These are phyloP conservation scores for Chernovozyma aurita DNA, from an alignment of 1,139 yeast species.

Conservation along the genomic window DNA sequence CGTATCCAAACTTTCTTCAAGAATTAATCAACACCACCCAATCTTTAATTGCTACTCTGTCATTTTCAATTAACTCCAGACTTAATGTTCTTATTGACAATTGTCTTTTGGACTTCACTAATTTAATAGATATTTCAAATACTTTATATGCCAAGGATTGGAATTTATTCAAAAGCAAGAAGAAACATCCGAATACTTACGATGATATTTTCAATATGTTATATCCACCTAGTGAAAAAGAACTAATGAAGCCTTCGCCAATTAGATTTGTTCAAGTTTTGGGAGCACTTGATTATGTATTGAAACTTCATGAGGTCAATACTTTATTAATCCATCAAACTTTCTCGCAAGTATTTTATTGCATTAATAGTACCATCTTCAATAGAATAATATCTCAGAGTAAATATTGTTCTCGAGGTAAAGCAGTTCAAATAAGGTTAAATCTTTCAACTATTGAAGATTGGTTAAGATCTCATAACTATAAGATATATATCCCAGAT, in stretches of 20 bases:
- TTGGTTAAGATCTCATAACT: conserved; percentile 83
- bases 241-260: conserved; percentile 79
- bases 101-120: conserved; percentile 60
- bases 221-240: conserved; percentile 65
- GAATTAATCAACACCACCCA: conserved; percentile 56
- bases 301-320: conserved; percentile 78
- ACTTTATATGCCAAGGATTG: conserved; percentile 67
- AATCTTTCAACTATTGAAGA: conserved; percentile 86
- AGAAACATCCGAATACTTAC: conserved; percentile 45
- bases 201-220: conserved; percentile 67
- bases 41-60: conserved; percentile 57
- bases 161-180: conserved; percentile 62
- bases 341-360: conserved; percentile 72
- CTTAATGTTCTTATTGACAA: conserved; percentile 54
- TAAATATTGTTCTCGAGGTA: conserved; percentile 68
- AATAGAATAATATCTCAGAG: conserved; percentile 66
- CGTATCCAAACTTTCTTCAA: conserved; percentile 56
- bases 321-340: conserved; percentile 73
- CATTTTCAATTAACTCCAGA: conserved; percentile 62
- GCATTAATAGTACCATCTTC: conserved; percentile 70
- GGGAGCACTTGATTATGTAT: conserved; percentile 82
- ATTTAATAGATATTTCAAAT: conserved; percentile 60
- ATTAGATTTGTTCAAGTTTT: conserved; percentile 77
- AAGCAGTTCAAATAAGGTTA: conserved; percentile 85
- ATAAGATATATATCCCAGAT: conserved; percentile 47